These are phyloP conservation scores for Asterophora lycoperdoides DNA, from an alignment of 768 basidiomycete genomes.

Conservation along the genomic window DNA sequence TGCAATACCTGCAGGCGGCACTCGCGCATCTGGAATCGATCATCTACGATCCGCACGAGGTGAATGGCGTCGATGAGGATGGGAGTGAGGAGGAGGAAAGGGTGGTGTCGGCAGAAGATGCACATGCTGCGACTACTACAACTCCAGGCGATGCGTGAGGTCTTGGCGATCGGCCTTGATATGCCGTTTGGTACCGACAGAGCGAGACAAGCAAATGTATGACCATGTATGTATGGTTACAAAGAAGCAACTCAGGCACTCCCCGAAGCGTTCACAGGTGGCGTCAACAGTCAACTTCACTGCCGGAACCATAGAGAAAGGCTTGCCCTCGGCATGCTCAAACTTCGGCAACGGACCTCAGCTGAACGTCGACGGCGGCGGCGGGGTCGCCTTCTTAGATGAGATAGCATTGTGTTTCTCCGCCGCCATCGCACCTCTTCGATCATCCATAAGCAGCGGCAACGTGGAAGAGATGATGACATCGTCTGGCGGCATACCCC, in stretches of 20 bases:
- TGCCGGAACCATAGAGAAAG: slow-evolving; percentile 19
- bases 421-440: slow-evolving; percentile 29
- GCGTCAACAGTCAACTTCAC: slow-evolving; percentile 16
- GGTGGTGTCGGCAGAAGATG: neutral
- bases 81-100: neutral
- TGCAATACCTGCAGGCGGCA: slow-evolving; percentile 53
- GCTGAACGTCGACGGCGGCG: slow-evolving; percentile 40
- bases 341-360: slow-evolving; percentile 62
- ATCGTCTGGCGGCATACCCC: slow-evolving; percentile 37
- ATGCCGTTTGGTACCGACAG: neutral
- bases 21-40: slow-evolving; percentile 81
- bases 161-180: no score
- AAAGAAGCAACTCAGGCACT: neutral
- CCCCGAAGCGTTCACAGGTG: slow-evolving; percentile 1
- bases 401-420: slow-evolving; percentile 39
- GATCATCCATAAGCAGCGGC: slow-evolving; percentile 25
- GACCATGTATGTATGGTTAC: neutral
- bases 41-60: slow-evolving; percentile 50
- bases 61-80: slow-evolving; percentile 6
- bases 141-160: neutral
- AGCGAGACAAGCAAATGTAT: neutral
- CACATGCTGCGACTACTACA: neutral
- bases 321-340: slow-evolving; percentile 16
- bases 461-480: slow-evolving; percentile 32
- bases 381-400: slow-evolving; percentile 31